Conservation (phyloP, 345 rosid species). For the Hypericum perforatum region DNA sequence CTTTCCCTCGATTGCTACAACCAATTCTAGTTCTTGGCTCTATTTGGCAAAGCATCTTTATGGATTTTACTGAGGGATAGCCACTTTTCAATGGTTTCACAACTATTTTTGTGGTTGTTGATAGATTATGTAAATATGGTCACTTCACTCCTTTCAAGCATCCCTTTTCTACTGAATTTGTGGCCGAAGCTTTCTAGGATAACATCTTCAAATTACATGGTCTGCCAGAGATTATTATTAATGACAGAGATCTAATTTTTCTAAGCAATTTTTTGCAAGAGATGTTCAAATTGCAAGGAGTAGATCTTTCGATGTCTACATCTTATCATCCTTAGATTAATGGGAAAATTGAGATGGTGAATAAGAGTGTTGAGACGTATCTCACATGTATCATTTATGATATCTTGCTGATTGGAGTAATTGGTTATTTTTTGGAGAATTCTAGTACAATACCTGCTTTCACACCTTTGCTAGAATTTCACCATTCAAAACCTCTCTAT, state of each 20-base stretch:
- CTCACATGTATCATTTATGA: background rate
- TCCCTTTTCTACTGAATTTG: background rate
- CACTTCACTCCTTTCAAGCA: background rate
- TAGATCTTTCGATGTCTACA: background rate
- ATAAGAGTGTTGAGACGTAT: background rate
- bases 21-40: background rate
- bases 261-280: background rate
- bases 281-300: background rate
- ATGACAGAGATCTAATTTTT: background rate
- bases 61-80: constrained; percentile 9
- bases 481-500: background rate
- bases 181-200: background rate
- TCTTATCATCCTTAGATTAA: background rate
- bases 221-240: background rate
- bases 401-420: background rate
- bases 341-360: background rate
- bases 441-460: constrained; percentile 1
- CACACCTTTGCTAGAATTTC: background rate
- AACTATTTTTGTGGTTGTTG: background rate
- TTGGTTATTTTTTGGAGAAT: background rate
- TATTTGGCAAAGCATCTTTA: background rate
- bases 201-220: constrained; percentile 1
- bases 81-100: background rate
- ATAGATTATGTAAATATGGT: background rate
- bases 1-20: too few species aligned